Evolutionary conservation across 495 filamentous ascomycete genomes (phyloP), one percentile per base, ranked within the genome.

Genomic region (Pyrenopolyporus hunteri): DNA sequence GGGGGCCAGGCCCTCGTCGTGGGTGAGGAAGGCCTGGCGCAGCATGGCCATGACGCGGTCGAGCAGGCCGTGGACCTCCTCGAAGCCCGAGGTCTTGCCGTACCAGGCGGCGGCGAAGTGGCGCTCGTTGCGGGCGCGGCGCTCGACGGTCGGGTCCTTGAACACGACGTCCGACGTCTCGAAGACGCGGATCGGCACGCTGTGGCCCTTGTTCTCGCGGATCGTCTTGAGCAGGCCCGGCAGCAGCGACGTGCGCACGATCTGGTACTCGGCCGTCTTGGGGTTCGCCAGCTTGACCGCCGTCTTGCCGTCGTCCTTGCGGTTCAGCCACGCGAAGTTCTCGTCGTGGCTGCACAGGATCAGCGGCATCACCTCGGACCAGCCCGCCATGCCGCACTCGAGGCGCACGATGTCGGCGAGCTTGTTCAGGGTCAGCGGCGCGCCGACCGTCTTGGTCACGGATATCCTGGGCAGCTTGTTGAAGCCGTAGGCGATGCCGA

Each of bases 291-390:
- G 87, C 69, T 83, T 88, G 59, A 99, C 87, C 4, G 91, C 92
- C 0, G 87, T 93, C 16, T 77, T 86, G 42, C 94, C 92, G 63
- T 97, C 89, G 59, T 97, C 93, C 59, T 85, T 85, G 55, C 93
- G 89, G 76, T 98, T 96, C 31, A 99, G 80, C 91, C 92, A 97
- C 39, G 79, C 88, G 72, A 97, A 99, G 78, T 98, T 99, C 83
- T 99, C 94, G 70, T 97, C 94, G 72, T 98, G 92, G 11, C 91
- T 96, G 83, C 94, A 99, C 43, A 99, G 84, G 68, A 97, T 97
- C 11, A 99, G 82, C 3, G 94, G 94, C 85, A 99, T 87, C 19
- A 96, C 94, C 76, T 99, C 94, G 14, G 85, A 85, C 93, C 94
- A 99, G 57, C 94, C 94, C 1, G 93, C 88, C 88, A 96, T 93